Base-by-base conservation (phyloP, 257 asterid genomes). In the Solanum pimpinellifolium region DNA sequence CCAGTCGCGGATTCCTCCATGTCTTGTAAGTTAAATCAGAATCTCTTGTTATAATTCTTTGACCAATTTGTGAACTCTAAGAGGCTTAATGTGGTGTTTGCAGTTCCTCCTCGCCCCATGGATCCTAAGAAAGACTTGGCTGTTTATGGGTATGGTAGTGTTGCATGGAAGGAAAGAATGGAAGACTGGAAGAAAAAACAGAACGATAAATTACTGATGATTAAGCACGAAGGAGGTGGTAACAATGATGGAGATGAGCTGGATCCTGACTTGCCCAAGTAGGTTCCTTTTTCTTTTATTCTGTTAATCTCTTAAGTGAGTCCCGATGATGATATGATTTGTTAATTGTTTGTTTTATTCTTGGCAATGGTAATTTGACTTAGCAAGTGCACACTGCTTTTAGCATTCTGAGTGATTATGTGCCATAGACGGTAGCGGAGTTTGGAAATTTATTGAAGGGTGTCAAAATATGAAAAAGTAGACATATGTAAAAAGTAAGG, bases 151-250 rank as follows among this genome's bases (percentile, higher is more conserved):
- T 95, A 97, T 68, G 99, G 99, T 9, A 95, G 98, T 49, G 96
- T 97, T 68, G 99, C 99, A 1, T 97, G 99, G 99, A 97, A 97
- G 88, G 99, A 97, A 81, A 95, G 98, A 89, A 95, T 97, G 98
- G 99, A 97, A 76, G 99, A 97, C 72, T 97, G 99, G 99, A 97
- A 95, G 92, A 95, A 90, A 90, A 97, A 94, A 93, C 99, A 95
- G 87, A 96, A 93, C 87, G 98, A 94, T 33, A 95, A 92, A 68
- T 95, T 97, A 72, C 99, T 95, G 91, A 98, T 97, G 86, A 98
- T 97, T 84, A 95, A 93, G 94, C 99, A 95, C 90, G 95, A 95
- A 90, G 98, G 98, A 60, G 94, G 85, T 87, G 94, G 88, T 20
- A 73, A 80, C 73, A 73, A 75, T 78, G 90, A 84, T 86, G 98